Evolutionary conservation across 2,329 filamentous ascomycete species (phyloP), one percentile per base, ranked within the genome.

Genomic region (Ceratocystis alfenasii): DNA sequence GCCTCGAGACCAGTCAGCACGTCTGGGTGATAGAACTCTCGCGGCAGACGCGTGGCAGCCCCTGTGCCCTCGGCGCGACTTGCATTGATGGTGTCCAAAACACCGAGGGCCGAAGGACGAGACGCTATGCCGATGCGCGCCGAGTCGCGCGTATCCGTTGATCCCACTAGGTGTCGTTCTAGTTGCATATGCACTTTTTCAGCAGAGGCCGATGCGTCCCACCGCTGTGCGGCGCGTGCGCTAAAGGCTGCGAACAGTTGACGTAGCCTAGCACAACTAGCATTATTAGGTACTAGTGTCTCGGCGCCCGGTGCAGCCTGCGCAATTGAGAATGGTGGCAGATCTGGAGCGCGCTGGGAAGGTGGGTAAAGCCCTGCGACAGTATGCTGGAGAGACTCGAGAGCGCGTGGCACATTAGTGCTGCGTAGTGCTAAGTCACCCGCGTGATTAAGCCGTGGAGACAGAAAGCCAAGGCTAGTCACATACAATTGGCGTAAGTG

Each of bases 51-150:
- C 0, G 92, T 96, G 10, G 83, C 82, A 0, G 88, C 83, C 22
- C 74, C 74, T 25, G 60, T 41, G 0, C 89, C 90, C 73, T 97
- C 94, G 1, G 92, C 93, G 12, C 88, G 79, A 0, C 90, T 95
- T 5, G 90, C 85, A 73, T 96, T 97, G 72, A 97, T 83, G 0
- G 90, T 94, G 76, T 99, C 94, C 88, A 95, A 90, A 71, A 99
- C 87, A 64, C 94, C 94, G 5, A 86, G 91, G 12, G 97, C 79
- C 57, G 92, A 82, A 0, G 94, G 94, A 1, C 30, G 30, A 8
- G 44, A 60, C 8, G 62, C 55, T 7, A 97, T 89, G 30, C 88
- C 89, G 7, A 96, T 86, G 48, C 81, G 80, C n/a, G 7, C 7
- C 2, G 53, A 25, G 25, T 57, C 53, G 25, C 53, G 53, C 25